Percentiles rank a stretch among this genome's conserved stretches.
These are phyloP conservation scores for Sporothrix brasiliensis DNA, from an alignment of 2,329 filamentous ascomycete species.

Conservation along the genomic window DNA sequence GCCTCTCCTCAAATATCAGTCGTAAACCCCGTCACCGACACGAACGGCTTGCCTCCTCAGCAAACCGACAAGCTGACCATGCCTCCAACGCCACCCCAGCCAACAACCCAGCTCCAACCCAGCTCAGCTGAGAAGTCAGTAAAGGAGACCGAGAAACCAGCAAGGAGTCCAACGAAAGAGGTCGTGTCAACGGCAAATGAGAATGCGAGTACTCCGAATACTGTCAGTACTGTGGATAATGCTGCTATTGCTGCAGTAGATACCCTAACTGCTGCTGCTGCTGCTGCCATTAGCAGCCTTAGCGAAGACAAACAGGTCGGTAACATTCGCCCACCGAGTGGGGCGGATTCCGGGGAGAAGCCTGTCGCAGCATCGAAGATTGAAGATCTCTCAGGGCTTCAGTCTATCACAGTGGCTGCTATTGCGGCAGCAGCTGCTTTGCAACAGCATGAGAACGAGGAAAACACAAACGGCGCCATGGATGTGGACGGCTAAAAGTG, in stretches of 20 bases:
- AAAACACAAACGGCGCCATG: slow-evolving; percentile 26
- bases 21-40: background rate
- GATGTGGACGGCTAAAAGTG: slow-evolving; percentile 31
- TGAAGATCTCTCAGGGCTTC: slow-evolving; percentile 12
- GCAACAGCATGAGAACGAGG: slow-evolving; percentile 8
- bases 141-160: background rate
- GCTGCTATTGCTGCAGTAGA: background rate
- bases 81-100: slow-evolving; percentile 19
- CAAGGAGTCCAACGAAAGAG: background rate
- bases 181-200: background rate
- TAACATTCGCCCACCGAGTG: background rate
- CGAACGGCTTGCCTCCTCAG: background rate
- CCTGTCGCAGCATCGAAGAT: background rate
- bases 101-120: background rate
- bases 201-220: background rate
- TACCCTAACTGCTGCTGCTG: background rate
- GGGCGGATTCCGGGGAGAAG: background rate
- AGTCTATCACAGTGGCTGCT: slow-evolving; percentile 30
- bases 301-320: background rate
- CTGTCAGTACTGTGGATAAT: background rate
- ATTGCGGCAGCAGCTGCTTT: slow-evolving; percentile 15
- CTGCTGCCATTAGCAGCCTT: background rate
- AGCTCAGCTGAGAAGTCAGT: background rate
- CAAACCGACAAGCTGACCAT: background rate
- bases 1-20: background rate